phyloP scores from a whole-genome alignment of 1,284 basidiomycete species.

The Austroboletus novae-zelandiae region DNA sequence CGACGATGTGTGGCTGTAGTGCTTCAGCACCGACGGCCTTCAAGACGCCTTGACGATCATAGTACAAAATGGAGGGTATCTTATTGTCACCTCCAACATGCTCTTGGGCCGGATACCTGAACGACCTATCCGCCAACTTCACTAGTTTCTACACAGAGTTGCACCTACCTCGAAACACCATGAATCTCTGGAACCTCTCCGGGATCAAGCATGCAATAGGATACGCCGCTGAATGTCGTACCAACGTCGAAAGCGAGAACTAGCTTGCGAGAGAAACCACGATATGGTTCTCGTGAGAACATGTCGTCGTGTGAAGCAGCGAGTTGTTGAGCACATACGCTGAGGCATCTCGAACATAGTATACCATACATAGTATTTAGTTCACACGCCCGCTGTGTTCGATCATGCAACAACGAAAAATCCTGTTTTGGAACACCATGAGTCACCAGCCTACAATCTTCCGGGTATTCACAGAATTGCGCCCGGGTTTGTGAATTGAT shows the following conservation, averaged over 20 bases:
- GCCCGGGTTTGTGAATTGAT: too few species aligned
- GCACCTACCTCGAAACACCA: constrained; percentile 39
- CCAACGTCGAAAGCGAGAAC: constrained; percentile 51
- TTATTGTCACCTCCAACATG: constrained; percentile 44
- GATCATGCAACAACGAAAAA: too few species aligned
- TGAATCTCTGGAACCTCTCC: constrained; percentile 44
- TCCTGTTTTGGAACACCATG: too few species aligned
- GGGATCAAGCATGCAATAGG: constrained; percentile 45
- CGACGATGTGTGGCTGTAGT: constrained; percentile 35
- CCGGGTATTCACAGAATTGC: too few species aligned
- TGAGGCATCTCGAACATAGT: too few species aligned
- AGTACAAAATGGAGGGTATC: constrained; percentile 55
- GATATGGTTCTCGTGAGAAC: constrained; percentile 28
- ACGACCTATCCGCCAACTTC: neutral
- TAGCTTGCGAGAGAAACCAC: constrained; percentile 37
- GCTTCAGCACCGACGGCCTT: constrained; percentile 51
- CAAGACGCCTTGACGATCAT: constrained; percentile 42
- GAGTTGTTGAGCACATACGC: too few species aligned
- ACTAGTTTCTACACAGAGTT: neutral
- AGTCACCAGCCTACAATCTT: too few species aligned
- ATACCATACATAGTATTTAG: too few species aligned
- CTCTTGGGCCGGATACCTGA: constrained; percentile 43
- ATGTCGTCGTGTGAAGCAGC: constrained; percentile 14
- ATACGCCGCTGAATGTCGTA: constrained; percentile 49
- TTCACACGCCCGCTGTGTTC: too few species aligned